Percentiles rank a stretch among this genome's conserved stretches.
Evolutionary conservation across 2,329 filamentous ascomycete species (phyloP).

Genomic region (Geosmithia flava): DNA sequence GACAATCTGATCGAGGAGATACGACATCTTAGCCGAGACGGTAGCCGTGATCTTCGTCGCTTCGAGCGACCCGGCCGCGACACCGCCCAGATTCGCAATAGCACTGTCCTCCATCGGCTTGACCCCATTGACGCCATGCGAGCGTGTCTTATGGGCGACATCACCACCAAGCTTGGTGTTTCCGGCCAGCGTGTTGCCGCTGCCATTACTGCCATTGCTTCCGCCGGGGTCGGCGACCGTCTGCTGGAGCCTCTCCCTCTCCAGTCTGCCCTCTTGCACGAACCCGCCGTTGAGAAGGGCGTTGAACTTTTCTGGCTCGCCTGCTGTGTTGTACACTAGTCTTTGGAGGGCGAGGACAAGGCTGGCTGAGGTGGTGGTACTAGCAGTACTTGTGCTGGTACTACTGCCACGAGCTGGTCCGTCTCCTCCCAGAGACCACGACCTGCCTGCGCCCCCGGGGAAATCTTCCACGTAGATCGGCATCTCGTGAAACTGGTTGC

Average conservation of each 20-base stretch:
- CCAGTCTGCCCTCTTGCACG: constrained; percentile 23
- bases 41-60: constrained; percentile 61
- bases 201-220: background rate
- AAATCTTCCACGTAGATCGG: constrained; percentile 61
- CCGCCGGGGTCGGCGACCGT: background rate
- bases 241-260: constrained; percentile 18
- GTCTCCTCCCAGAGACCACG: constrained; percentile 55
- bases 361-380: constrained; percentile 35
- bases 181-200: constrained; percentile 18
- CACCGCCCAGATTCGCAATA: constrained; percentile 6
- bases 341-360: constrained; percentile 41
- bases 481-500: constrained; percentile 64
- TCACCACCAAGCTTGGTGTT: constrained; percentile 30
- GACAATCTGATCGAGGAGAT: constrained; percentile 63
- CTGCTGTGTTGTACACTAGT: constrained; percentile 31
- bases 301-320: constrained; percentile 29
- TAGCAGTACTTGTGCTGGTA: too few species aligned
- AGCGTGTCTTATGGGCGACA: constrained; percentile 17
- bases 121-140: constrained; percentile 11
- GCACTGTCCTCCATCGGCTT: constrained; percentile 6
- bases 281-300: constrained; percentile 33
- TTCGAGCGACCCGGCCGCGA: constrained; percentile 32
- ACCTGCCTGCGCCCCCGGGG: constrained; percentile 42
- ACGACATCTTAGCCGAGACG: constrained; percentile 75
- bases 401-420: constrained; percentile 1